phyloP scores from a whole-genome alignment of 306 rosid species.

The Ochetophila trinervis region DNA sequence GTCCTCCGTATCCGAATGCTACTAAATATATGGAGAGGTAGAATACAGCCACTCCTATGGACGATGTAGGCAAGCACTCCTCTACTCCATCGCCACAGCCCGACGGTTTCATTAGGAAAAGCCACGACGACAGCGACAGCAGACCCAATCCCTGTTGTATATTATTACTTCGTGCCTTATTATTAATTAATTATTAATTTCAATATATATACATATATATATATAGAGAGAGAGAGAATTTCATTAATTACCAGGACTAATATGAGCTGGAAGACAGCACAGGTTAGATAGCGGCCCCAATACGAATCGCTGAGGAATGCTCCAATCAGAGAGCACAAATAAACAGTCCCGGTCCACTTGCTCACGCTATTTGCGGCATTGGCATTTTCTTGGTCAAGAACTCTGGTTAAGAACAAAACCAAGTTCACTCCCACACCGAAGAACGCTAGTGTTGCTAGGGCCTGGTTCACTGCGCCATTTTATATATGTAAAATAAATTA shows the following conservation, averaged over 20 bases:
- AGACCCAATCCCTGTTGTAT: slow-evolving; percentile 19
- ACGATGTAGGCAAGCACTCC: slow-evolving; percentile 10
- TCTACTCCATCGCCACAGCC: slow-evolving; percentile 19
- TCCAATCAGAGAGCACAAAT: slow-evolving; percentile 29
- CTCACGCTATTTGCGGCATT: slow-evolving; percentile 28
- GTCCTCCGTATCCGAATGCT: slow-evolving; percentile 64
- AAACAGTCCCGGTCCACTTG: slow-evolving; percentile 39
- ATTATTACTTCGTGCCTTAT: too few relatives aligned
- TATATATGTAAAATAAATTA: not conserved
- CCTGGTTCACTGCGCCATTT: slow-evolving; percentile 25
- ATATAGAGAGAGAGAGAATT: too few relatives aligned
- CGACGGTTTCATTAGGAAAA: slow-evolving; percentile 15
- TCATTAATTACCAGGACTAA: slow-evolving; percentile 23
- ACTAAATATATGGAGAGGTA: slow-evolving; percentile 56
- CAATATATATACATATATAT: too few relatives aligned
- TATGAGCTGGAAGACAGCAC: slow-evolving; percentile 29
- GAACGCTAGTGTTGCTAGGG: slow-evolving; percentile 34
- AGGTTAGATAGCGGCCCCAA: slow-evolving; percentile 37
- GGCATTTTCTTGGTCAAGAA: slow-evolving; percentile 27
- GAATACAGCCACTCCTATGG: slow-evolving; percentile 39
- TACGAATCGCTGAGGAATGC: slow-evolving; percentile 43
- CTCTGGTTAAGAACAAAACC: slow-evolving; percentile 35
- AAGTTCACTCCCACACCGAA: slow-evolving; percentile 39
- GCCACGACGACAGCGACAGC: slow-evolving; percentile 18
- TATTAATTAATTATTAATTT: too few relatives aligned